Conservation (phyloP, 345 rosid species). For the Hypericum perforatum region DNA sequence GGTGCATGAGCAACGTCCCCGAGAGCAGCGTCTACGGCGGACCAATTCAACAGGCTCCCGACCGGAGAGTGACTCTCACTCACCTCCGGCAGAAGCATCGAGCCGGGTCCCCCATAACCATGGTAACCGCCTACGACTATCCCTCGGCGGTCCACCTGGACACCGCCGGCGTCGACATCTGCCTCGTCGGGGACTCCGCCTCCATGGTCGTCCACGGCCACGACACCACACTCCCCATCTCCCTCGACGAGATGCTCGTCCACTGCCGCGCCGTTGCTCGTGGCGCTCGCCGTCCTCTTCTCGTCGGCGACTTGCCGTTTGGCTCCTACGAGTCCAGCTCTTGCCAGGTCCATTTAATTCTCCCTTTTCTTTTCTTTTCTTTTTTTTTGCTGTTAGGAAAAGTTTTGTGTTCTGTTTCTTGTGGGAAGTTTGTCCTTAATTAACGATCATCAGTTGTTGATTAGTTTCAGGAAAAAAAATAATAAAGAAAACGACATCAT, state of each 20-base stretch:
- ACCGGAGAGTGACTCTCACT: conserved; percentile 55
- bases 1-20: conserved; percentile 69
- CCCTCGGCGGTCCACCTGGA: conserved; percentile 83
- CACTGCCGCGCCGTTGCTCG: conserved; percentile 87
- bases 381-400: too few species aligned
- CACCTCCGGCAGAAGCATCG: conserved; percentile 53
- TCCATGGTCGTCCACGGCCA: conserved; percentile 95
- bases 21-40: conserved; percentile 80
- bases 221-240: conserved; percentile 87
- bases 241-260: conserved; percentile 87
- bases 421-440: too few species aligned
- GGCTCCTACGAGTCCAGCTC: conserved; percentile 75
- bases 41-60: conserved; percentile 50
- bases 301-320: conserved; percentile 89
- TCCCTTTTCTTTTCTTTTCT: too few species aligned
- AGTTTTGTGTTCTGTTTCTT: too few species aligned
- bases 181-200: conserved; percentile 88
- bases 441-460: too few species aligned
- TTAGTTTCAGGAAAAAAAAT: too few species aligned
- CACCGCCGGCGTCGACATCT: conserved; percentile 69
- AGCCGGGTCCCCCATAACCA: conserved; percentile 54
- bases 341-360: conserved; percentile 33
- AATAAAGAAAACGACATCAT: too few species aligned
- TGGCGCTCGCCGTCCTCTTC: conserved; percentile 66
- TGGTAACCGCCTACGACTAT: conserved; percentile 82